These are phyloP conservation scores for Komagataella mondaviorum DNA, from an alignment of 805 yeast genomes.

Conservation along the genomic window DNA sequence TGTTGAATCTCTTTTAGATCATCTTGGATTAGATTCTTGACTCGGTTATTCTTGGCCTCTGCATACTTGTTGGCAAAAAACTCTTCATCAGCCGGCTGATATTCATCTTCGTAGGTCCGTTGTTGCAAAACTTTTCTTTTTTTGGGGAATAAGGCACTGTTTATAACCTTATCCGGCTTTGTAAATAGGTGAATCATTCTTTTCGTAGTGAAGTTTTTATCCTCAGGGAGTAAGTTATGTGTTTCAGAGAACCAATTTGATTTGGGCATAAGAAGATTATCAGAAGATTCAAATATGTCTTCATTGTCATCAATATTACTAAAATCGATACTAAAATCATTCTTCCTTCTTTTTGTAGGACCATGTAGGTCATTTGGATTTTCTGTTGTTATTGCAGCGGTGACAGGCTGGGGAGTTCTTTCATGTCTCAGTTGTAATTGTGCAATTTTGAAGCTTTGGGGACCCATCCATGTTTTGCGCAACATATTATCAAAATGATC, in stretches of 20 bases:
- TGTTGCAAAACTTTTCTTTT: slow-evolving; percentile 3
- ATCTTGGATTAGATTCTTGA: slow-evolving; percentile 5
- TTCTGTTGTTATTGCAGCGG: slow-evolving; percentile 1
- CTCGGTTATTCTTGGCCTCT: slow-evolving; percentile 14
- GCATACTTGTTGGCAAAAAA: slow-evolving; percentile 35
- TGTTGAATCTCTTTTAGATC: slow-evolving; percentile 12
- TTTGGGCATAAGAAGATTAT: slow-evolving; percentile 12
- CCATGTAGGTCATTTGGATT: background rate
- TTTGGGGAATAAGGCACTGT: slow-evolving; percentile 14
- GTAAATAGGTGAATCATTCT: slow-evolving; percentile 30
- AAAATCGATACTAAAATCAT: slow-evolving; percentile 15
- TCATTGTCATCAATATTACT: slow-evolving; percentile 9
- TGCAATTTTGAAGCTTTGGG: slow-evolving; percentile 82
- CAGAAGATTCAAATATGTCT: slow-evolving; percentile 15
- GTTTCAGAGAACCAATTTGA: slow-evolving; percentile 6
- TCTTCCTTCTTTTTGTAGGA: slow-evolving; percentile 13
- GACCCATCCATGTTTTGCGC: slow-evolving; percentile 75
- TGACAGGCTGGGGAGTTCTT: background rate
- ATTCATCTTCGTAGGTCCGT: slow-evolving; percentile 8
- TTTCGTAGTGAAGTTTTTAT: slow-evolving; percentile 33
- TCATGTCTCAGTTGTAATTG: slow-evolving; percentile 20
- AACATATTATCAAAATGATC: slow-evolving; percentile 71
- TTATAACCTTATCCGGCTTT: slow-evolving; percentile 24
- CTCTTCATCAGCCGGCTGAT: slow-evolving; percentile 32
- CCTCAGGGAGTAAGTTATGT: slow-evolving; percentile 30